Base-by-base conservation (phyloP, 495 filamentous ascomycete species). In the Penicillium lividum region DNA sequence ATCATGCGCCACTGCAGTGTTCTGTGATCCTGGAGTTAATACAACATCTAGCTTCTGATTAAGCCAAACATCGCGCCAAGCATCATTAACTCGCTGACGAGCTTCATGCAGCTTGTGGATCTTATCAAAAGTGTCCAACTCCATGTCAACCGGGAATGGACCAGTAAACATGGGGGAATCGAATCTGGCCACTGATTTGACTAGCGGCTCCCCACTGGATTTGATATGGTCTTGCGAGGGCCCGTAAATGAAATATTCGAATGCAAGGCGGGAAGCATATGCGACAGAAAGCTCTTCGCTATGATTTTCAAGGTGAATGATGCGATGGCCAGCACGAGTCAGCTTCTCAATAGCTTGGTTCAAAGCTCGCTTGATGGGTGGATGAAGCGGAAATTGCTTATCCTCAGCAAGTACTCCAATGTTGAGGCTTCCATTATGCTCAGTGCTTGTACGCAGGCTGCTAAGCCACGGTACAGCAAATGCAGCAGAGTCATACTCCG, bases 321-420 rank as follows among this genome's bases (percentile, higher is more conserved):
- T 67, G 15, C 74, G 68, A 36, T 85, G 72, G 1, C 76, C 78
- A 8, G 71, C 66, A 16, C 57, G 61, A 29, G 65, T 57, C 22
- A 89, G 61, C 1, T 61, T 66, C 3, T 61, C 43, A 0, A 75
- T 62, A 0, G 82, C 77, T 44, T 73, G 64, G 5, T 76, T 68
- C 15, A 89, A 57, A 1, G 80, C 64, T 10, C 73, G 69, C 11
- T 65, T 63, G 5, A 89, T 73, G 6, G 80, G 80, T 0, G 86
- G 85, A 33, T 85, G 76, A 3, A 85, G 79, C 4, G 75, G 73
- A 34, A 76, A 73, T 10, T 79, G 38, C 1, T 79, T 76, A 56
- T 88, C 84, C 49, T 76, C 78, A 10, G 73, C 63, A 11, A 85
- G 63, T 0, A 87, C 66, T 6, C 85, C 85, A 40, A 88, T 74